A percentile compares a stretch with the other conserved stretches of the same genome.
Evolutionary conservation across 306 rosid species (phyloP).

Genomic region (Urtica urens): DNA sequence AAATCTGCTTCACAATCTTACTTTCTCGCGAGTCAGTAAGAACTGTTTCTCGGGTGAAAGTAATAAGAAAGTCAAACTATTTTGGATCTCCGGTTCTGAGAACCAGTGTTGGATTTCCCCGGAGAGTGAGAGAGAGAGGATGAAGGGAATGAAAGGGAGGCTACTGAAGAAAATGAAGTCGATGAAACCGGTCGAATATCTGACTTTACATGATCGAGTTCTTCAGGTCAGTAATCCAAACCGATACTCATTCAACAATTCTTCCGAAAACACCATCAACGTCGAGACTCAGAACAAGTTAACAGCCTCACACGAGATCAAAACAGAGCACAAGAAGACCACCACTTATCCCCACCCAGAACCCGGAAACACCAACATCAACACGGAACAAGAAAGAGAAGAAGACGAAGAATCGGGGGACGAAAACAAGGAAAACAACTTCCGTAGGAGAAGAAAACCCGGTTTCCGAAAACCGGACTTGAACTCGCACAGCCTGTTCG

Average conservation of each 20-base stretch:
- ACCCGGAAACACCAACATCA: not conserved
- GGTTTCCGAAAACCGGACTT: slow-evolving; percentile 66
- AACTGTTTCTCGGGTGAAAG: too few species aligned
- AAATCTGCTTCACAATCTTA: slow-evolving; percentile 2
- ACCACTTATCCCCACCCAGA: too few species aligned
- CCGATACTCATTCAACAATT: slow-evolving; percentile 37
- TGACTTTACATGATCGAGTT: slow-evolving; percentile 47
- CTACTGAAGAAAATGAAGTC: slow-evolving; percentile 73
- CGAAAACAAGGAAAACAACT: slow-evolving; percentile 34
- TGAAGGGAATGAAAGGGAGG: slow-evolving; percentile 68
- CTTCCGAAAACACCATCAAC: slow-evolving; percentile 19
- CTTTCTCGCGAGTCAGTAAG: not conserved
- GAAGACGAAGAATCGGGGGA: slow-evolving; percentile 28
- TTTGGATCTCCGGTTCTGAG: too few species aligned
- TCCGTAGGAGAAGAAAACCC: slow-evolving; percentile 1
- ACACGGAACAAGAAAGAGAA: slow-evolving; percentile 23
- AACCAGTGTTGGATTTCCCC: not conserved
- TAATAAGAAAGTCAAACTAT: too few species aligned
- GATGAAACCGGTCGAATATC: slow-evolving; percentile 39
- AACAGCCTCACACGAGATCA: slow-evolving; percentile 18
- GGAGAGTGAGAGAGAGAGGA: not conserved
- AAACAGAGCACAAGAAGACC: slow-evolving; percentile 30
- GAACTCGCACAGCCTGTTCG: slow-evolving; percentile 67
- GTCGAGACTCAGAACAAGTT: slow-evolving; percentile 12
- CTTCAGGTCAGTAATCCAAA: slow-evolving; percentile 51